Evolutionary conservation across 78 protist genomes (phyloP).

Genomic region (Speleostelium caveatum): DNA sequence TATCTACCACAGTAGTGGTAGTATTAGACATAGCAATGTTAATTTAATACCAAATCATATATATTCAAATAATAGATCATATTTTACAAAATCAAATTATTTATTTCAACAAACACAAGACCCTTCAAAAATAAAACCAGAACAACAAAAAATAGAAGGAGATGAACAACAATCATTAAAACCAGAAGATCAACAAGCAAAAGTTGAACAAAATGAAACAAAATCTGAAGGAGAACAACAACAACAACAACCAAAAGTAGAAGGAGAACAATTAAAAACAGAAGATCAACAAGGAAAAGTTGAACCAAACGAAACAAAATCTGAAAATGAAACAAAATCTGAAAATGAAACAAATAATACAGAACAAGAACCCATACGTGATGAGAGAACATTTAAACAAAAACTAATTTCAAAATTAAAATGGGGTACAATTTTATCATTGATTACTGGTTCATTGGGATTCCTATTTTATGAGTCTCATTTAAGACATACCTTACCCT

Average conservation of each 20-base stretch:
- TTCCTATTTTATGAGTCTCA: conserved; percentile 69
- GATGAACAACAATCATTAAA: not conserved
- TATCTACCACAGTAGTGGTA: too few species aligned
- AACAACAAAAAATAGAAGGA: not conserved
- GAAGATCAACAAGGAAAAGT: conserved; percentile 17
- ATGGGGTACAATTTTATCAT: conserved; percentile 30
- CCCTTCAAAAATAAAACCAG: not conserved
- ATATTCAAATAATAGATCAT: too few species aligned
- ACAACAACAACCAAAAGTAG: conserved; percentile 8
- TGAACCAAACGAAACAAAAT: not conserved
- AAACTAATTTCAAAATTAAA: conserved; percentile 43
- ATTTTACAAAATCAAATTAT: too few species aligned
- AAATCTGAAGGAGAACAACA: conserved; percentile 4
- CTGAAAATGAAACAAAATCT: not conserved
- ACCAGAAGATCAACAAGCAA: conserved; percentile 2
- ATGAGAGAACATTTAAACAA: conserved; percentile 45
- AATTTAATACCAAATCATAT: too few species aligned
- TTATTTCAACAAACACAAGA: not conserved
- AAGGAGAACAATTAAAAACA: not conserved
- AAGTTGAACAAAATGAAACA: conserved; percentile 2
- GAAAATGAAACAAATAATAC: not conserved
- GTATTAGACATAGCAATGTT: too few species aligned
- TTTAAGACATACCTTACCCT: conserved; percentile 38
- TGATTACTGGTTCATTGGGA: conserved; percentile 14
- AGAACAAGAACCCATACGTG: not conserved